Conservation (phyloP, 495 filamentous ascomycete species). For the Tuber melanosporum region DNA sequence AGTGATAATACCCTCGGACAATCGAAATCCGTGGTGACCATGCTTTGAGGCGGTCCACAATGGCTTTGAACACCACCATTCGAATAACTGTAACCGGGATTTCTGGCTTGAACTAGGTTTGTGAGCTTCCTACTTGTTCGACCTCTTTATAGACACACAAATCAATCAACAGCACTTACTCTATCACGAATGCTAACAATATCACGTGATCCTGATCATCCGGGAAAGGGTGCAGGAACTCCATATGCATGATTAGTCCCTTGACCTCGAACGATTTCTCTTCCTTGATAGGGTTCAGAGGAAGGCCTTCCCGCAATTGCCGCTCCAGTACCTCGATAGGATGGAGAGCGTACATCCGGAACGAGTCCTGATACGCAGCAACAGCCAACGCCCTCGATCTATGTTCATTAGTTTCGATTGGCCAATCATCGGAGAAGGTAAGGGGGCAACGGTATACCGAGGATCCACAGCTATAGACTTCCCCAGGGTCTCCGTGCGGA, state of each 20-base stretch:
- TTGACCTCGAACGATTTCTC: conserved; percentile 56
- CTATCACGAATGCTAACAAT: conserved; percentile 63
- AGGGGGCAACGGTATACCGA: conserved; percentile 45
- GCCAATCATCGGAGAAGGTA: conserved; percentile 11
- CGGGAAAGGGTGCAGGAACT: conserved; percentile 70
- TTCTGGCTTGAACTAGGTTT: conserved; percentile 45
- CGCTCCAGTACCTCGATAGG: conserved; percentile 47
- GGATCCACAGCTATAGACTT: conserved; percentile 80
- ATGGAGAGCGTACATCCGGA: conserved; percentile 59
- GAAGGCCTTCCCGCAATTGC: conserved; percentile 41
- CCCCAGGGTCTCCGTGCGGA: conserved; percentile 57
- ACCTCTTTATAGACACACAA: neutral
- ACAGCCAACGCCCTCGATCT: conserved; percentile 63
- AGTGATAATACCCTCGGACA: conserved; percentile 32
- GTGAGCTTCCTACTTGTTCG: neutral
- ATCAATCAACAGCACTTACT: conserved; percentile 28
- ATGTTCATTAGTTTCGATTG: conserved; percentile 23
- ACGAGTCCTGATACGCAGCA: conserved; percentile 53
- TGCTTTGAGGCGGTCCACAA: conserved; percentile 29
- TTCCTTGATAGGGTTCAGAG: conserved; percentile 46
- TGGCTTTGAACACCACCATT: conserved; percentile 54
- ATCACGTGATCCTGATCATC: conserved; percentile 64
- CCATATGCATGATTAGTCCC: conserved; percentile 74
- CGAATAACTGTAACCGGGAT: conserved; percentile 62
- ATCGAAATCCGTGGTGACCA: conserved; percentile 36